These are phyloP conservation scores for Coemansia sp. DNA, from an alignment of 192 early-diverging fungal species.

Conservation along the genomic window DNA sequence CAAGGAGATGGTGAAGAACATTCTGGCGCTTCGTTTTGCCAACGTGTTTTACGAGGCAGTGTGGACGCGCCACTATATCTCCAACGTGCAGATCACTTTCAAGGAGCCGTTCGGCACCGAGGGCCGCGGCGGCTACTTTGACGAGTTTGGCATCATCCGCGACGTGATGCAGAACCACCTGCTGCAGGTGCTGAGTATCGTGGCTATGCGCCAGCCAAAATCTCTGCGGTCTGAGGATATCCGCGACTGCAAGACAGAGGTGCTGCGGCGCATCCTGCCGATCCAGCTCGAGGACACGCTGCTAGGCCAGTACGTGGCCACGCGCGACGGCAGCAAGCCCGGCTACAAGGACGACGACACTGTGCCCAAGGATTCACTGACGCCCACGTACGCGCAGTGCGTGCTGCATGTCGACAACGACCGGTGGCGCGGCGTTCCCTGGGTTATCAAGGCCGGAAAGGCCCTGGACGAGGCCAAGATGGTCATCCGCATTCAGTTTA, in stretches of 20 bases:
- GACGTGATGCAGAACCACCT: constrained; percentile 96
- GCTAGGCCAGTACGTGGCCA: constrained; percentile 86
- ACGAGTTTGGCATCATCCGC: constrained; percentile 98
- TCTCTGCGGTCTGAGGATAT: constrained; percentile 87
- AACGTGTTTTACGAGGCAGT: constrained; percentile 92
- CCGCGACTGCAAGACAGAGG: constrained; percentile 93
- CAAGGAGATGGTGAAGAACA: constrained; percentile 99
- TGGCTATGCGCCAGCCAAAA: constrained; percentile 94
- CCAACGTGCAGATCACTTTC: constrained; percentile 97
- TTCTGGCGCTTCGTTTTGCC: constrained; percentile 90
- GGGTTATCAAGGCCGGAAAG: constrained; percentile 79
- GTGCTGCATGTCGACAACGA: constrained; percentile 91
- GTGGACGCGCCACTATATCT: constrained; percentile 86
- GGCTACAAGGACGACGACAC: constrained; percentile 95
- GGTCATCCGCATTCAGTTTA: constrained; percentile 96
- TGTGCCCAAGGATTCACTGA: constrained; percentile 79
- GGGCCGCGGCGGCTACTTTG: constrained; percentile 98
- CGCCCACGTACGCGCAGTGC: constrained; percentile 88
- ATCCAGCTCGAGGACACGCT: constrained; percentile 79
- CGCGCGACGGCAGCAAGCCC: constrained; percentile 75
- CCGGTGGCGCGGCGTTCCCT: constrained; percentile 79
- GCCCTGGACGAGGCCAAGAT: constrained; percentile 92
- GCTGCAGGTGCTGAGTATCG: constrained; percentile 88
- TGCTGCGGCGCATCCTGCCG: constrained; percentile 79
- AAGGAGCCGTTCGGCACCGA: constrained; percentile 97